Percentiles rank a stretch among this genome's conserved stretches.
Conservation (phyloP, 169 alveolate genomes). For the Babesia ovata region DNA sequence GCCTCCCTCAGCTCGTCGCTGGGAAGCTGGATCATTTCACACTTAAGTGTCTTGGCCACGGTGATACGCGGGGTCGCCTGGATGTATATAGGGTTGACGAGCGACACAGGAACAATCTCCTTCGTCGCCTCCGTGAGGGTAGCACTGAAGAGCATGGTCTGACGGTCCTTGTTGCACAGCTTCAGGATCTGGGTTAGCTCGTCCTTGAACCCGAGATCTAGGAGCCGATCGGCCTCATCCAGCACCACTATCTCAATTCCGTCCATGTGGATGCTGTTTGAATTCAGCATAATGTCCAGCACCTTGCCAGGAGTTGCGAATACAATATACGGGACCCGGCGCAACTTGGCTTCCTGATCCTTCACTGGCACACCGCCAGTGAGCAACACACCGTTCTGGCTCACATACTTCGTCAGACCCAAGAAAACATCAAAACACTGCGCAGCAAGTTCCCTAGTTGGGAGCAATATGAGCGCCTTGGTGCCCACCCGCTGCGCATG, state of each 20-base stretch:
- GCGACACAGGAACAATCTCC: conserved; percentile 81
- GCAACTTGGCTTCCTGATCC: conserved; percentile 86
- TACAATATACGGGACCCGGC: conserved; percentile 92
- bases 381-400: conserved; percentile 76
- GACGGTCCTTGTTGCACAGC: conserved; percentile 77
- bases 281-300: conserved; percentile 90
- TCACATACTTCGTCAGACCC: conserved; percentile 79
- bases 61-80: conserved; percentile 56
- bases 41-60: conserved; percentile 79
- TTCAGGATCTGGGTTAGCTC: conserved; percentile 77
- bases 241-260: conserved; percentile 87
- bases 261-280: conserved; percentile 77
- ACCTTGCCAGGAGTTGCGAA: conserved; percentile 98
- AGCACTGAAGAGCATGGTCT: conserved; percentile 89
- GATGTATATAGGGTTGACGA: conserved; percentile 80
- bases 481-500: conserved; percentile 71
- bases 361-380: conserved; percentile 87
- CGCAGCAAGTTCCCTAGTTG: conserved; percentile 91
- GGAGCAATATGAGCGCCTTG: conserved; percentile 86
- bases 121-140: conserved; percentile 84
- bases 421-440: conserved; percentile 86
- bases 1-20: conserved; percentile 62
- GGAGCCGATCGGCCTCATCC: conserved; percentile 95
- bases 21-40: conserved; percentile 80
- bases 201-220: conserved; percentile 93